Evolutionary conservation across 2,329 filamentous ascomycete species (phyloP).

Genomic region (Aphanoascus verrucosus): DNA sequence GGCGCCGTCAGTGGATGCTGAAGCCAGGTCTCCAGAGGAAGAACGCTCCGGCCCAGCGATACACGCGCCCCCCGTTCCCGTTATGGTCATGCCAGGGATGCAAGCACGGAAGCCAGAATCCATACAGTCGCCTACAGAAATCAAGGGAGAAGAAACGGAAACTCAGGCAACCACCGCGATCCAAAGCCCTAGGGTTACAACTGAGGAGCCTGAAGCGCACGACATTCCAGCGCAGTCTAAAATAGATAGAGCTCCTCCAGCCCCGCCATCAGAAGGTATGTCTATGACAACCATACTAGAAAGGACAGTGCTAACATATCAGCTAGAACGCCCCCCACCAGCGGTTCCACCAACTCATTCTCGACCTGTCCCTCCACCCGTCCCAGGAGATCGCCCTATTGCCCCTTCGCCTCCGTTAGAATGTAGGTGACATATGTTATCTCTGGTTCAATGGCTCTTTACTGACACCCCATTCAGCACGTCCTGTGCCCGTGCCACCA

Average conservation of each 20-base stretch:
- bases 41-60: slow-evolving; percentile 20
- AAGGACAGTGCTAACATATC: background rate
- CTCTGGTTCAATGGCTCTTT: background rate
- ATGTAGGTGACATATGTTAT: slow-evolving; percentile 40
- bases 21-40: slow-evolving; percentile 25
- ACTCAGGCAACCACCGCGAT: background rate
- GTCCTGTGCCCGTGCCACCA: slow-evolving; percentile 48
- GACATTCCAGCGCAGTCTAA: slow-evolving; percentile 23
- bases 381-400: slow-evolving; percentile 27
- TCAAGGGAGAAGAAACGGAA: background rate
- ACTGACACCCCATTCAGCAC: slow-evolving; percentile 43
- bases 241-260: slow-evolving; percentile 35
- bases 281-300: background rate
- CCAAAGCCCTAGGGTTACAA: slow-evolving; percentile 12
- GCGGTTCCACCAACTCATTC: slow-evolving; percentile 29
- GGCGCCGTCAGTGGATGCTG: slow-evolving; percentile 33
- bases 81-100: slow-evolving; percentile 56
- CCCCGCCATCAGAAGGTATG: slow-evolving; percentile 45
- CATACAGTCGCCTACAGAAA: slow-evolving; percentile 3
- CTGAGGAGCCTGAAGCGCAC: slow-evolving; percentile 17
- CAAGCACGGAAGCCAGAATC: slow-evolving; percentile 32
- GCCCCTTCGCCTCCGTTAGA: slow-evolving; percentile 37
- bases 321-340: slow-evolving; percentile 27
- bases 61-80: slow-evolving; percentile 39
- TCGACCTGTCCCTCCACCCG: slow-evolving; percentile 29